Evolutionary conservation across 2,329 filamentous ascomycete genomes (phyloP).

Genomic region (Aureobasidium sp.): DNA sequence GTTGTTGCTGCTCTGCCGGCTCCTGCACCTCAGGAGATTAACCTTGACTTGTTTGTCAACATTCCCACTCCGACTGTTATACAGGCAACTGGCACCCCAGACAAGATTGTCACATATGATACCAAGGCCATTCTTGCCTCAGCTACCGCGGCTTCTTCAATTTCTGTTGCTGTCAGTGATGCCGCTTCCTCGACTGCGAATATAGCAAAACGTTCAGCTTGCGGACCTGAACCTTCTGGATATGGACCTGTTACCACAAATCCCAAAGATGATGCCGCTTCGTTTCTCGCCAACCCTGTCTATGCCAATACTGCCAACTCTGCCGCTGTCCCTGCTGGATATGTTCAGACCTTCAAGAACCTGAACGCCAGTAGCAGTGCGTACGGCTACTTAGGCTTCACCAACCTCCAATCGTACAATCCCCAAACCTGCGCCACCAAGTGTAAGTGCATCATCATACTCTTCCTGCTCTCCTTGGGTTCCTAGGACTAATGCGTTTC

Average conservation of each 20-base stretch:
- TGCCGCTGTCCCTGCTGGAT: constrained; percentile 19
- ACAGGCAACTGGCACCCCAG: constrained; percentile 9
- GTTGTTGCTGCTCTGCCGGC: constrained; percentile 1
- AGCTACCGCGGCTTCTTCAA: constrained; percentile 19
- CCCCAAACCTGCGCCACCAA: constrained; percentile 15
- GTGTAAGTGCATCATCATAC: background rate
- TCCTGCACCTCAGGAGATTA: constrained; percentile 8
- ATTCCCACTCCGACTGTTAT: constrained; percentile 17
- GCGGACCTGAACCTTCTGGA: background rate
- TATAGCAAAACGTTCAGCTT: constrained; percentile 4
- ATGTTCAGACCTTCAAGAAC: constrained; percentile 19
- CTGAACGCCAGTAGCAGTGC: constrained; percentile 17
- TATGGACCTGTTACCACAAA: background rate
- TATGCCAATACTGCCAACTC: constrained; percentile 19
- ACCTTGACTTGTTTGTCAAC: constrained; percentile 3
- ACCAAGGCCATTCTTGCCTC: constrained; percentile 19
- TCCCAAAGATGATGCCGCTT: constrained; percentile 26
- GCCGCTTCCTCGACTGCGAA: constrained; percentile 8
- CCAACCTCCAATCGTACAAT: constrained; percentile 19
- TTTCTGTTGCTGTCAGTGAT: constrained; percentile 14
- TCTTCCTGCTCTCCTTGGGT: background rate
- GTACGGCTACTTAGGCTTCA: constrained; percentile 18
- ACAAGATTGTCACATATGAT: constrained; percentile 20
- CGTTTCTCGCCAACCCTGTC: constrained; percentile 23
- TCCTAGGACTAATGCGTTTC: background rate